Conservation (phyloP, 768 basidiomycete genomes). For the Xerocomellus amylosporus region DNA sequence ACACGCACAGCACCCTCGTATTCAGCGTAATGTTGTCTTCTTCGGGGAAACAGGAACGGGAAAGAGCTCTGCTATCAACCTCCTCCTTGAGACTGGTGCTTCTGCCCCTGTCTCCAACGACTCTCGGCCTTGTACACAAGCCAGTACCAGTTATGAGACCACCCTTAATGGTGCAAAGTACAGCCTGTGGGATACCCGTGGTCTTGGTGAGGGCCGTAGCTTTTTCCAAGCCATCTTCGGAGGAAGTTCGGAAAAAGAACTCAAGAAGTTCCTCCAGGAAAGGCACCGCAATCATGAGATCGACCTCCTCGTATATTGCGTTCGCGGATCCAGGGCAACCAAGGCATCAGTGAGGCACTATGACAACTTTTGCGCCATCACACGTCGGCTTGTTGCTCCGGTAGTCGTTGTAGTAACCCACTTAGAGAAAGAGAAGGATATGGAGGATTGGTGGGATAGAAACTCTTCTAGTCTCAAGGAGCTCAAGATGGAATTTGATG, state of each 20-base stretch:
- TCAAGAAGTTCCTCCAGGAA: conserved; percentile 22
- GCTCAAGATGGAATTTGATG: conserved; percentile 34
- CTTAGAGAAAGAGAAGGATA: conserved; percentile 27
- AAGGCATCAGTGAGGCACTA: conserved; percentile 32
- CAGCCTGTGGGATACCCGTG: conserved; percentile 37
- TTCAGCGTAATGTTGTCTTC: conserved; percentile 19
- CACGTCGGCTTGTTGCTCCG: conserved; percentile 38
- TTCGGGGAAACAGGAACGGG: conserved; percentile 25
- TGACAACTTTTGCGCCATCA: conserved; percentile 32
- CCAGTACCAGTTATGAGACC: neutral
- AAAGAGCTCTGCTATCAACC: conserved; percentile 30
- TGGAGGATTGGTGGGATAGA: conserved; percentile 32
- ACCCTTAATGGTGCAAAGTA: conserved; percentile 1
- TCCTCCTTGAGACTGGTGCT: conserved; percentile 11
- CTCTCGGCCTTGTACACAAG: conserved; percentile 19
- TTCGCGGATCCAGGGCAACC: conserved; percentile 35
- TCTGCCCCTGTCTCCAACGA: conserved; percentile 10
- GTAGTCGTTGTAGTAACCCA: conserved; percentile 37
- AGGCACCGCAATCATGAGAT: conserved; percentile 28
- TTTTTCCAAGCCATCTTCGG: conserved; percentile 12
- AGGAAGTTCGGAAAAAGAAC: conserved; percentile 10
- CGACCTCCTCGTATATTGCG: conserved; percentile 40
- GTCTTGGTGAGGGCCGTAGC: conserved; percentile 32
- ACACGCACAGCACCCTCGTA: neutral
- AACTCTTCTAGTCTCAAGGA: conserved; percentile 28